These are phyloP conservation scores for Suillus cothurnatus DNA, from an alignment of 768 basidiomycete genomes.

Conservation along the genomic window DNA sequence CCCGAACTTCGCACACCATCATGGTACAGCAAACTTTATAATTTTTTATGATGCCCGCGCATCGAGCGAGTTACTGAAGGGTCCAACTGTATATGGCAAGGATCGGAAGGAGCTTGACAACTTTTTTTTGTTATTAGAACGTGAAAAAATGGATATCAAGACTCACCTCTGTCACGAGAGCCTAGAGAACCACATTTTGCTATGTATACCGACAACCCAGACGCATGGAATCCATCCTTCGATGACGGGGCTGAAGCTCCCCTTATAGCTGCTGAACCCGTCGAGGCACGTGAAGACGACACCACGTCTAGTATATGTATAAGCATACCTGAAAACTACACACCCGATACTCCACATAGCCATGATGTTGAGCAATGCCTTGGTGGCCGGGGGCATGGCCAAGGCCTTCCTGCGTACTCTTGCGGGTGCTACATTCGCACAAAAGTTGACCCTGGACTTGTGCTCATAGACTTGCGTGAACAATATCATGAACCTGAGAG, in stretches of 20 bases:
- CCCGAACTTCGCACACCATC: too few species aligned
- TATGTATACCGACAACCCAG: not conserved
- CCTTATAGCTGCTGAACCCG: not conserved
- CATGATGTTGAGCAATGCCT: not conserved
- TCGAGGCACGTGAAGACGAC: too few species aligned
- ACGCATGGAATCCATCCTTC: not conserved
- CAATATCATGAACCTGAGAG: not conserved
- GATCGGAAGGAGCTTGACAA: too few species aligned
- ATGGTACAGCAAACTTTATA: too few species aligned
- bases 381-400: not conserved
- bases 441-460: not conserved
- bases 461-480: not conserved
- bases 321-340: not conserved
- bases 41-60: not conserved
- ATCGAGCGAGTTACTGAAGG: not conserved
- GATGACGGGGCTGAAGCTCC: not conserved
- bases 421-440: not conserved
- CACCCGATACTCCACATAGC: not conserved
- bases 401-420: not conserved
- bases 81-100: too few species aligned
- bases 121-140: too few species aligned
- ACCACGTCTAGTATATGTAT: too few species aligned
- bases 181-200: not conserved
- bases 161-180: too few species aligned
- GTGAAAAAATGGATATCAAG: too few species aligned